Evolutionary conservation across 306 rosid species (phyloP), one percentile per base, ranked within the genome.

Genomic region (Bauhinia variegata): DNA sequence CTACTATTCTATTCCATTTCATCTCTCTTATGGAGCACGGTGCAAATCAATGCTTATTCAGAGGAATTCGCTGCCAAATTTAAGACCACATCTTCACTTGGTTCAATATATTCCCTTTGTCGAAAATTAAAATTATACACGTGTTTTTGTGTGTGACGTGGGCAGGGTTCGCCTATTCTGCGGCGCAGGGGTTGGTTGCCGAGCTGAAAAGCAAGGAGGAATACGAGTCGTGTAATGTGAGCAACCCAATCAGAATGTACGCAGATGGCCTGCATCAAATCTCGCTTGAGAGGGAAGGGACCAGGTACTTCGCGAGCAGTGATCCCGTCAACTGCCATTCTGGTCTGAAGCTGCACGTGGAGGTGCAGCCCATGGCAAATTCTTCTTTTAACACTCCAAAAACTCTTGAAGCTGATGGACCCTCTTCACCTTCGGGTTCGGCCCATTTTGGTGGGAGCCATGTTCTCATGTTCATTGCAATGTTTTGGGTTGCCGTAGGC

Each of bases 101-200:
- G 8, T 5, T 18, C 11, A 0, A 7, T 15, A 7, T n/a, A n/a
- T n/a, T n/a, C n/a, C n/a, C n/a, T n/a, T 6, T 5, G 8, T 8
- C 51, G 43, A 5, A 42, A 19, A 6, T 5, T 5, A 9, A 54
- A 36, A 41, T 19, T 15, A 41, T 7, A 5, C 12, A 1, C 3
- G 28, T n/a, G 32, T n/a, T n/a, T n/a, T n/a, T n/a, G n/a, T n/a
- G n/a, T n/a, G n/a, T n/a, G n/a, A n/a, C n/a, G 44, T 5, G 79
- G 53, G 73, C 82, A 91, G 97, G 91, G 96, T 75, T 91, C 14
- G 49, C 96, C 28, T 88, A 91, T 88, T 85, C 96, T 0, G 70
- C 71, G 53, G 83, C 83, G 3, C 70, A 80, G 34, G 95, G 91
- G 13, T 8, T 57, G 7, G 63, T 91, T 0, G 86, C 79, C 0